A percentile compares a stretch with the other conserved stretches of the same genome.
Evolutionary conservation across 192 early-diverging fungal genomes (phyloP).

Genomic region (Piromyces finnis): DNA sequence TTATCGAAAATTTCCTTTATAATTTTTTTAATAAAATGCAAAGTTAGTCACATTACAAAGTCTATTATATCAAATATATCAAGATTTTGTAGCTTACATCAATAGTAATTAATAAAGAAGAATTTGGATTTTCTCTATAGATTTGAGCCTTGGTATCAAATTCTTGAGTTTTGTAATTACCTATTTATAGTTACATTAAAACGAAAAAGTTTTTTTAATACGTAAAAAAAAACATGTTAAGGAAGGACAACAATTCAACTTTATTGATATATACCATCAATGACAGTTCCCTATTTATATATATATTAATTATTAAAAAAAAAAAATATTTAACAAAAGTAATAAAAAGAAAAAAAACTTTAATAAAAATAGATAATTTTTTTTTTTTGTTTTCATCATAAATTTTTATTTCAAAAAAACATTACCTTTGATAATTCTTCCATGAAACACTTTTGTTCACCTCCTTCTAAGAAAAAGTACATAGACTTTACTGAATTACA

Average conservation of each 20-base stretch:
- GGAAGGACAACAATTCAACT: no score
- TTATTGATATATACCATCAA: neutral
- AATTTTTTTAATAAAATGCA: neutral
- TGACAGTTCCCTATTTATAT: neutral
- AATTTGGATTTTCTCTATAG: slow-evolving; percentile 38
- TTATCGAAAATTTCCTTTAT: slow-evolving; percentile 3
- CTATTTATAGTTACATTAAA: neutral
- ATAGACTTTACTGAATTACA: slow-evolving; percentile 10
- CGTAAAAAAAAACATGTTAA: no score
- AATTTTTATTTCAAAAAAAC: no score
- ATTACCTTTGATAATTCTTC: slow-evolving; percentile 86
- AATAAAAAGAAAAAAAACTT: no score
- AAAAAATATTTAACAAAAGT: no score
- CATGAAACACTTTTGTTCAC: slow-evolving; percentile 76
- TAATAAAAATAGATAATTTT: no score
- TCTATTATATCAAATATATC: no score
- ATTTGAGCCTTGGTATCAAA: slow-evolving; percentile 40
- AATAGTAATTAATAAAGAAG: slow-evolving; percentile 54
- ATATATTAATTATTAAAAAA: neutral
- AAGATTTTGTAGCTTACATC: slow-evolving; percentile 15
- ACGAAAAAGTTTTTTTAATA: neutral
- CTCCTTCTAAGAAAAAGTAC: slow-evolving; percentile 84
- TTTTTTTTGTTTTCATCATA: no score
- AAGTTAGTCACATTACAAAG: no score
- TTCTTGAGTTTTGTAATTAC: slow-evolving; percentile 58